Conservation (phyloP, 176 grass and related monocot genomes). For the Rhipidocladum racemiflorum region DNA sequence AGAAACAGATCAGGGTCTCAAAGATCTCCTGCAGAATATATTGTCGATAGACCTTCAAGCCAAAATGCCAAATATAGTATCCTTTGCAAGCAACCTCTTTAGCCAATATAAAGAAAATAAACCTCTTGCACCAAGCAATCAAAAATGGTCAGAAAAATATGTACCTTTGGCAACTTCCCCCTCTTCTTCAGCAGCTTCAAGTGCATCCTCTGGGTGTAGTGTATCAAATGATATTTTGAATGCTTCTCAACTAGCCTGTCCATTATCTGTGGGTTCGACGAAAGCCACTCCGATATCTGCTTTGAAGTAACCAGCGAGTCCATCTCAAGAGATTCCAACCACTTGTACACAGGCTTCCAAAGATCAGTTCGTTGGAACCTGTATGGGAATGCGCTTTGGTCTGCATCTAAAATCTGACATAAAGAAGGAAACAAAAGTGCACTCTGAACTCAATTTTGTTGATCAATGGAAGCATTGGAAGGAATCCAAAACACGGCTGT, state of each 20-base stretch:
- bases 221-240: constrained; percentile 92
- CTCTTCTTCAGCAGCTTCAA: constrained; percentile 92
- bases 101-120: background rate
- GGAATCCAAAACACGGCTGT: background rate
- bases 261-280: constrained; percentile 59
- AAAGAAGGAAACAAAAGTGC: constrained; percentile 19
- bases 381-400: constrained; percentile 75
- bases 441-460: background rate
- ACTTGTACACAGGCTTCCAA: constrained; percentile 87
- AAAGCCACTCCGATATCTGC: constrained; percentile 83
- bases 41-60: background rate
- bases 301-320: constrained; percentile 62
- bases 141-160: constrained; percentile 20
- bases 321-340: constrained; percentile 77
- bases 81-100: background rate
- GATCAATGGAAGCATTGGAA: background rate
- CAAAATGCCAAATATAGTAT: background rate
- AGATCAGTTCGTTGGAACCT: constrained; percentile 92
- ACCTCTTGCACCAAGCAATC: background rate
- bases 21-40: background rate
- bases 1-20: background rate
- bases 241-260: constrained; percentile 80
- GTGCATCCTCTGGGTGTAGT: constrained; percentile 96
- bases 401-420: constrained; percentile 53
- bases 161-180: constrained; percentile 88